Percentiles rank a stretch among this genome's conserved stretches.
phyloP scores from a whole-genome alignment of 2,329 filamentous ascomycete genomes.

The Aspergillus sp. region DNA sequence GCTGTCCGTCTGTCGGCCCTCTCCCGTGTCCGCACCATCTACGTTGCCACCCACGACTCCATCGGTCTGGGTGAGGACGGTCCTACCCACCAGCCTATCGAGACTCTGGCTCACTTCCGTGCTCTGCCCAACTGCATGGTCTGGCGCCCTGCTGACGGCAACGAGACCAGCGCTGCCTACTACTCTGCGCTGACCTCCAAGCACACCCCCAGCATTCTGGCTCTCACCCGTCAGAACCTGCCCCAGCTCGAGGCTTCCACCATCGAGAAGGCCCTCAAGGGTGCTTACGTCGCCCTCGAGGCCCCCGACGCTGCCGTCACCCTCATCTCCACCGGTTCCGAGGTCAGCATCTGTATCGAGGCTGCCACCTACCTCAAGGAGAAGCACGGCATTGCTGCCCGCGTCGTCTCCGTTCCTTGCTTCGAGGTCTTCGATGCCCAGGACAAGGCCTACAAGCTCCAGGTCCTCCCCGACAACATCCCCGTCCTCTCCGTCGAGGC shows the following conservation, averaged over 20 bases:
- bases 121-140: slow-evolving; percentile 99
- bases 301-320: slow-evolving; percentile 81
- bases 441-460: slow-evolving; percentile 90
- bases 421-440: slow-evolving; percentile 96
- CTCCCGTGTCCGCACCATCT: slow-evolving; percentile 87
- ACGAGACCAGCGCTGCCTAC: slow-evolving; percentile 97
- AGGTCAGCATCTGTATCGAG: slow-evolving; percentile 91
- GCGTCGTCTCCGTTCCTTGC: slow-evolving; percentile 94
- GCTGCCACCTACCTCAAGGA: slow-evolving; percentile 88
- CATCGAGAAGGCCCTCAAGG: slow-evolving; percentile 87
- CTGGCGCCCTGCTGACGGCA: slow-evolving; percentile 97
- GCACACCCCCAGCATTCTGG: slow-evolving; percentile 88
- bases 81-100: slow-evolving; percentile 97
- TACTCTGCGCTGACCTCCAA: slow-evolving; percentile 90
- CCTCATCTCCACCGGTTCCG: slow-evolving; percentile 91
- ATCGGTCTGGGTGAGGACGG: slow-evolving; percentile 99
- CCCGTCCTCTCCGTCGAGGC: slow-evolving; percentile 92
- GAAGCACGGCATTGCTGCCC: slow-evolving; percentile 81
- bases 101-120: slow-evolving; percentile 97
- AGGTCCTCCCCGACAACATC: slow-evolving; percentile 89
- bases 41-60: slow-evolving; percentile 97
- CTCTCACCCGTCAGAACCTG: slow-evolving; percentile 95
- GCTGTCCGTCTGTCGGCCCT: slow-evolving; percentile 91
- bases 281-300: slow-evolving; percentile 89
- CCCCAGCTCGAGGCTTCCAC: slow-evolving; percentile 95